A percentile compares a stretch with the other conserved stretches of the same genome.
These are phyloP conservation scores for Penicilliopsis zonata DNA, from an alignment of 495 filamentous ascomycete species.

Conservation along the genomic window DNA sequence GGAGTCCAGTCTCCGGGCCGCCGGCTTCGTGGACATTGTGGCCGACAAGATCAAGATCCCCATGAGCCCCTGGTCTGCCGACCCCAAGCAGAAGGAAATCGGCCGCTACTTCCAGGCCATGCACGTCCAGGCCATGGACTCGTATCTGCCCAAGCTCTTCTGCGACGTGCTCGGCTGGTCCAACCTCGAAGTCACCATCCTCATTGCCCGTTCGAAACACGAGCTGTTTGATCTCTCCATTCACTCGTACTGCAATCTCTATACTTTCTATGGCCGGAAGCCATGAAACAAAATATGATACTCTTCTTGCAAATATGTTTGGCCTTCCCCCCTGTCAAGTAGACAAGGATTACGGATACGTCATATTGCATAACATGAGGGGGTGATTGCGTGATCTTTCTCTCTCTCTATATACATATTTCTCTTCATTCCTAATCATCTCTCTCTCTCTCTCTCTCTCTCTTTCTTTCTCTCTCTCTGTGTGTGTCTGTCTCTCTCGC, in stretches of 20 bases:
- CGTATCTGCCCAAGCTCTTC: neutral
- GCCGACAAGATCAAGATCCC: constrained; percentile 47
- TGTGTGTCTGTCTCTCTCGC: too few species aligned
- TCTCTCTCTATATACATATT: too few species aligned
- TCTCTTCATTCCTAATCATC: too few species aligned
- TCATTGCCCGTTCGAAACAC: neutral
- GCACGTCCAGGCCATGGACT: neutral
- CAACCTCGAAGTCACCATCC: neutral
- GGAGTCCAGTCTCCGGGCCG: constrained; percentile 12
- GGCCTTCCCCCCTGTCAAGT: too few species aligned
- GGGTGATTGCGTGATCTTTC: too few species aligned
- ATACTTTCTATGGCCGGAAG: neutral
- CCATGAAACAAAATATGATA: too few species aligned
- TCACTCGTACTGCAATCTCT: neutral
- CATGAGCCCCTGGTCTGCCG: constrained; percentile 49
- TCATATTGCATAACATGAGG: too few species aligned
- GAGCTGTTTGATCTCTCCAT: neutral
- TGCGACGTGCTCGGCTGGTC: neutral
- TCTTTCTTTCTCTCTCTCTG: too few species aligned
- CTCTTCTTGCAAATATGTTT: too few species aligned
- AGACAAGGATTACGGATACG: too few species aligned
- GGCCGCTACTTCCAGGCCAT: constrained; percentile 30
- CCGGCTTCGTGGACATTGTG: constrained; percentile 42
- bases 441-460: too few species aligned
- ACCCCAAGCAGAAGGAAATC: constrained; percentile 47